Evolutionary conservation across 1,284 basidiomycete species (phyloP).

Genomic region (Mycosarcoma mackinlayi): DNA sequence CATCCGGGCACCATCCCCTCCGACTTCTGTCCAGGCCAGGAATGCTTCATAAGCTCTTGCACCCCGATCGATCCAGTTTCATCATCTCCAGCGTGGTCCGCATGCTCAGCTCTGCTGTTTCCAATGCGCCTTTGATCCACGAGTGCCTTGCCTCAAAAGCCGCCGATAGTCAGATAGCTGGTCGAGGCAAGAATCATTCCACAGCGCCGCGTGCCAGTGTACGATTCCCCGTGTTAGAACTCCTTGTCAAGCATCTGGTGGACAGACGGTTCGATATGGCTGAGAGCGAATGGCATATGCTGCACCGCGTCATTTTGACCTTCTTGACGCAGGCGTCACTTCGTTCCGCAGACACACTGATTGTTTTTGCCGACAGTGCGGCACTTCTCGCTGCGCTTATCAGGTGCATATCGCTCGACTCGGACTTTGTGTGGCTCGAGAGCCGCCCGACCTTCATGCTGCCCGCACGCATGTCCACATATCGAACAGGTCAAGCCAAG

Average conservation of each 20-base stretch:
- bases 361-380: slow-evolving; percentile 52
- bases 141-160: slow-evolving; percentile 36
- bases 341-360: slow-evolving; percentile 37
- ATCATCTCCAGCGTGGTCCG: slow-evolving; percentile 25
- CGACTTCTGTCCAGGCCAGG: slow-evolving; percentile 26
- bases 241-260: slow-evolving; percentile 56
- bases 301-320: slow-evolving; percentile 37
- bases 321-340: slow-evolving; percentile 48
- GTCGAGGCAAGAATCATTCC: slow-evolving; percentile 1
- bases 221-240: slow-evolving; percentile 53
- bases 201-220: slow-evolving; percentile 15
- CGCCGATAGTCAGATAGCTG: background rate
- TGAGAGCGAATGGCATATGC: slow-evolving; percentile 33
- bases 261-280: slow-evolving; percentile 50
- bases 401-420: slow-evolving; percentile 51
- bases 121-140: slow-evolving; percentile 37
- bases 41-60: slow-evolving; percentile 34
- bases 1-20: slow-evolving; percentile 19
- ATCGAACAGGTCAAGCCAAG: background rate
- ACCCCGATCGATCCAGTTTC: slow-evolving; percentile 24
- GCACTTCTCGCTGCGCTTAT: slow-evolving; percentile 54
- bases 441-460: slow-evolving; percentile 34
- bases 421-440: slow-evolving; percentile 48
- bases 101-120: slow-evolving; percentile 26
- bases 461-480: slow-evolving; percentile 13